Conservation (phyloP, 768 basidiomycete species). For the Ephemerocybe angulata region DNA sequence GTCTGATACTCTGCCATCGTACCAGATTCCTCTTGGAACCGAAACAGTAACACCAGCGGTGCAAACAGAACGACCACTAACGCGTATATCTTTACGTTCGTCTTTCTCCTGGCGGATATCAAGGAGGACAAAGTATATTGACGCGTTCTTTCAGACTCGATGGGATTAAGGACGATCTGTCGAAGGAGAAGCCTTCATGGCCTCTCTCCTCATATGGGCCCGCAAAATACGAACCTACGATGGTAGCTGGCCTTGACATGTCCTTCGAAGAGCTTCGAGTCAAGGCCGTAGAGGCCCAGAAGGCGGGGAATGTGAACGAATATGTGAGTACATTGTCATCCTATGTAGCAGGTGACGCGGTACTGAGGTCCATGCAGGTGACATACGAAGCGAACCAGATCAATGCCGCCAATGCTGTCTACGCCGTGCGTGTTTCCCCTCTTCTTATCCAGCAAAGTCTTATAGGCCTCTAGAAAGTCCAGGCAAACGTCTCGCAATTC, state of each 20-base stretch:
- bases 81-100: slow-evolving; percentile 38
- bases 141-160: slow-evolving; percentile 45
- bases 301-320: slow-evolving; percentile 52
- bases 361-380: slow-evolving; percentile 30
- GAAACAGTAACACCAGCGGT: slow-evolving; percentile 21
- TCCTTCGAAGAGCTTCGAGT: slow-evolving; percentile 77
- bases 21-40: not conserved
- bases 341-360: not conserved
- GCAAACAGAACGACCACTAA: slow-evolving; percentile 20
- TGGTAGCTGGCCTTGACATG: slow-evolving; percentile 66
- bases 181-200: slow-evolving; percentile 73
- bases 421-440: slow-evolving; percentile 25
- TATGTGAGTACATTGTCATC: slow-evolving; percentile 52
- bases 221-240: slow-evolving; percentile 65
- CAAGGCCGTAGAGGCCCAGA: slow-evolving; percentile 54
- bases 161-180: slow-evolving; percentile 61
- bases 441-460: not conserved
- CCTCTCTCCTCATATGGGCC: slow-evolving; percentile 77
- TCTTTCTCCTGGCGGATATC: not conserved
- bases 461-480: slow-evolving; percentile 37
- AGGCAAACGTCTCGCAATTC: slow-evolving; percentile 44
- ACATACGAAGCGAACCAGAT: slow-evolving; percentile 58
- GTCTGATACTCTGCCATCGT: too few relatives aligned
- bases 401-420: slow-evolving; percentile 47
- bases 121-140: not conserved